Base-by-base conservation (phyloP, 192 early-diverging fungal genomes). In the Radiomyces spectabilis region DNA sequence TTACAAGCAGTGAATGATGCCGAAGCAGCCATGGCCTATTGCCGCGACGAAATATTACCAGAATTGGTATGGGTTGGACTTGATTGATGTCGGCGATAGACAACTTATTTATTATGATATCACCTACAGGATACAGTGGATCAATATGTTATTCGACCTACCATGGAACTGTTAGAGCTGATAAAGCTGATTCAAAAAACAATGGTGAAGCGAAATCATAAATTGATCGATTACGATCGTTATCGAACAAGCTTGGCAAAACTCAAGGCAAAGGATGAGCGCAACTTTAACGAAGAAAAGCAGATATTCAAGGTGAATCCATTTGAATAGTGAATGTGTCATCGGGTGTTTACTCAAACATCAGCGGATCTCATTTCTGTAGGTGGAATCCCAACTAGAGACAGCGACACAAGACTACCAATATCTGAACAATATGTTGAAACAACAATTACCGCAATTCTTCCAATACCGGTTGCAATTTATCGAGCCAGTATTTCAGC, bases 141-240 rank as follows among this genome's bases (percentile, higher is more conserved):
- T 69, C 61, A 81, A 7, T 74, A 76, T 9, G 79, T 98, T 7
- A 81, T 95, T 2, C 69, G 71, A n/a, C 93, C 93, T 2, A 49
- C 85, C 25, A 58, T 68, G 15, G 93, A 95, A 51, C 78, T 91
- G 53, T 63, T 88, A 37, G 67, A 69, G 13, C 69, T 96, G 58
- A 66, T 88, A 58, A 84, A 87, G 52, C 63, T 78, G 35, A 84
- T 98, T 37, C 79, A 82, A 56, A 87, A 83, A 58, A 79, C 90
- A 13, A 90, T 98, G 41, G 77, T 73, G 9, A 98, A 98, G 75
- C 83, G 94, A 19, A 75, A 83, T 22, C 93, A 93, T 72, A 98
- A 98, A 71, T 68, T 88, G 41, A 63, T 95, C 18, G 96, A 98
- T 69, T 97, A 89, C 68, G 96, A 98, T 65, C 83, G 96, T 27